These are phyloP conservation scores for Lachancea lanzarotensis DNA, from an alignment of 805 yeast genomes.

Conservation along the genomic window DNA sequence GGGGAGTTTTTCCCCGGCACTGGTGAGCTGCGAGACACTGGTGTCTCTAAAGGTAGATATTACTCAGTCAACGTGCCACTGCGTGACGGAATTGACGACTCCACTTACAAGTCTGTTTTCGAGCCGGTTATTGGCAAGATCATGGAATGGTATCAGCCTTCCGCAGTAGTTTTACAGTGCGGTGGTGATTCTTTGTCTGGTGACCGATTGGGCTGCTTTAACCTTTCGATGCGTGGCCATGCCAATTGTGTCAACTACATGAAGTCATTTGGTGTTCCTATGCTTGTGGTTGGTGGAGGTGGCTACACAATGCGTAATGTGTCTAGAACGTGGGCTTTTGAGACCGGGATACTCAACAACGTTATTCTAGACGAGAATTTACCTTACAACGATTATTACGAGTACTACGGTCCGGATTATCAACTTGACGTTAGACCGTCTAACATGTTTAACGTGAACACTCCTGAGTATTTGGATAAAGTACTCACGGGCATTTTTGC, in stretches of 20 bases:
- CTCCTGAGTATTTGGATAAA: slow-evolving; percentile 85
- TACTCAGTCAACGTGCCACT: slow-evolving; percentile 82
- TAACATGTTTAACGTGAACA: slow-evolving; percentile 93
- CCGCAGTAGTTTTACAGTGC: slow-evolving; percentile 94
- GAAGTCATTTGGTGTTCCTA: slow-evolving; percentile 77
- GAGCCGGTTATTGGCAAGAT: slow-evolving; percentile 79
- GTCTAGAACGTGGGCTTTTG: slow-evolving; percentile 87
- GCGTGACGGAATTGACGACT: slow-evolving; percentile 92
- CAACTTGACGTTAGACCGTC: slow-evolving; percentile 90
- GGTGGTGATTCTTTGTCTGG: slow-evolving; percentile 98
- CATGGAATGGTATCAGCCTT: slow-evolving; percentile 86
- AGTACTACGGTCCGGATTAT: slow-evolving; percentile 96
- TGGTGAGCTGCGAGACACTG: slow-evolving; percentile 77
- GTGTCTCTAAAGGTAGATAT: slow-evolving; percentile 78
- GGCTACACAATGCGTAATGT: slow-evolving; percentile 98
- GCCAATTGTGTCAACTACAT: slow-evolving; percentile 92
- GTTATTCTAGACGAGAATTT: slow-evolving; percentile 57
- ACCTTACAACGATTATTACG: slow-evolving; percentile 94
- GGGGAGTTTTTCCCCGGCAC: slow-evolving; percentile 94
- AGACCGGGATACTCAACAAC: slow-evolving; percentile 74
- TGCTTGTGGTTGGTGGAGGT: slow-evolving; percentile 96
- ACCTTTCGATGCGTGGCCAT: slow-evolving; percentile 87
- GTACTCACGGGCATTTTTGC: slow-evolving; percentile 68
- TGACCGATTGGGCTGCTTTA: slow-evolving; percentile 93
- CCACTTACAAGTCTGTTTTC: slow-evolving; percentile 64